Evolutionary conservation across 2,329 filamentous ascomycete genomes (phyloP), one percentile per base, ranked within the genome.

Genomic region (Sporothrix phasma): DNA sequence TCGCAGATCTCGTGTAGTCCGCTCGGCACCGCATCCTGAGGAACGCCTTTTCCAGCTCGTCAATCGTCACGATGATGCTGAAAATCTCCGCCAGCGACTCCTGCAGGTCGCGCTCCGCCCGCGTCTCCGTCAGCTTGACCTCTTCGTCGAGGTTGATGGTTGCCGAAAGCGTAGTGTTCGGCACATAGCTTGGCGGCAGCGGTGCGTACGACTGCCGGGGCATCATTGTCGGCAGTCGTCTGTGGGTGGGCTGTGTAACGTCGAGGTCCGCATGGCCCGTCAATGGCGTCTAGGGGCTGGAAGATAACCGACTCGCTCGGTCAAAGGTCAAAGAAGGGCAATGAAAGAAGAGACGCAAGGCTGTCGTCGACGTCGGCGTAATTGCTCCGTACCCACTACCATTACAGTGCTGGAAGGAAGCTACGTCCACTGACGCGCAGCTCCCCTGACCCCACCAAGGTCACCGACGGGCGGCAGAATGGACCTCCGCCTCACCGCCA

Each of bases 51-150:
- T 99, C 94, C 1, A 99, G 84, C 68, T 95, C 92, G 73, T 99
- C 94, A 3, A 99, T 81, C 0, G 94, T 97, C 67, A 97, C 84
- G 43, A 99, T 93, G 69, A 99, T 97, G 77, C 92, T 96, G 77
- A 97, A 99, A 26, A 99, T 87, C 76, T 99, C 94, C 63, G 93
- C 94, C 15, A 99, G 85, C 1, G 94, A 97, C 73, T 97, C 94
- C 74, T 97, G 91, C 1, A 97, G 81, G 73, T 99, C 92, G 66
- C 93, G 88, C 77, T 97, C 93, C 46, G 90, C 88, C 69, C 89
- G 87, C 24, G 88, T 95, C 45, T 90, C 88, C 59, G 91, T 86
- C 66, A 99, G 84, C 76, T 96, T 96, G 70, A 97, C 92, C 79
- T 92, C 91, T 80, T 97, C 90, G 73, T 97, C 93, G 53, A 96